phyloP scores from a whole-genome alignment of 1,284 basidiomycete species.

The Xanthoconium separans region DNA sequence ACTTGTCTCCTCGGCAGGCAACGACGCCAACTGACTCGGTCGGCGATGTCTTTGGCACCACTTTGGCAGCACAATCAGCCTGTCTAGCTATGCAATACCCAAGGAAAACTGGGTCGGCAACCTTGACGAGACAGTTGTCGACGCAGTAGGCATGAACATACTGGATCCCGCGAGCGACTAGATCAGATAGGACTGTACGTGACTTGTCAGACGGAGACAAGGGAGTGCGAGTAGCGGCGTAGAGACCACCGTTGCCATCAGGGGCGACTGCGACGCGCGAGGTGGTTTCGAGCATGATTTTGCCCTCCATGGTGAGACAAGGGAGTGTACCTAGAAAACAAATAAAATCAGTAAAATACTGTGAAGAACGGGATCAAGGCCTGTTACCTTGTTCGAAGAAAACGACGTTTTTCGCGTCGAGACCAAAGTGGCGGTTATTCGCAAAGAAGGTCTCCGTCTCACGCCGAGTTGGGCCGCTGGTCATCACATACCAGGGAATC shows the following conservation, averaged over 20 bases:
- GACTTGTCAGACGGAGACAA: slow-evolving; percentile 60
- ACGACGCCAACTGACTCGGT: slow-evolving; percentile 96
- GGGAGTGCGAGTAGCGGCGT: slow-evolving; percentile 86
- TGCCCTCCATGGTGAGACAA: slow-evolving; percentile 92
- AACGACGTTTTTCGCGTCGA: slow-evolving; percentile 78
- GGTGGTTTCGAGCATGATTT: slow-evolving; percentile 83
- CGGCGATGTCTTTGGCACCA: slow-evolving; percentile 87
- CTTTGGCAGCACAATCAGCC: slow-evolving; percentile 92
- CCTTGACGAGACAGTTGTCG: slow-evolving; percentile 98
- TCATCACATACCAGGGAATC: slow-evolving; percentile 99
- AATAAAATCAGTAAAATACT: slow-evolving; percentile 2
- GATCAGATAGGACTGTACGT: slow-evolving; percentile 82
- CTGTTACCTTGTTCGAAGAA: slow-evolving; percentile 94
- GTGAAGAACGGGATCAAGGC: not conserved
- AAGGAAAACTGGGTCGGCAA: slow-evolving; percentile 96
- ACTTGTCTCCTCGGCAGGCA: slow-evolving; percentile 79
- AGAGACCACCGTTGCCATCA: slow-evolving; percentile 97
- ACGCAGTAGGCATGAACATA: slow-evolving; percentile 97
- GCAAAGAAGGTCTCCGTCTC: slow-evolving; percentile 89
- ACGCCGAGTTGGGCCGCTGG: slow-evolving; percentile 89
- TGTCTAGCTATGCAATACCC: slow-evolving; percentile 88
- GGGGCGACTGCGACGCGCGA: slow-evolving; percentile 89
- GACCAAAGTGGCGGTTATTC: slow-evolving; percentile 81
- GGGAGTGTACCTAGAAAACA: slow-evolving; percentile 80
- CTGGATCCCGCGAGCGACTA: slow-evolving; percentile 73